Percentiles rank a stretch among this genome's conserved stretches.
Conservation (phyloP, 306 rosid genomes). For the Quercus alba region DNA sequence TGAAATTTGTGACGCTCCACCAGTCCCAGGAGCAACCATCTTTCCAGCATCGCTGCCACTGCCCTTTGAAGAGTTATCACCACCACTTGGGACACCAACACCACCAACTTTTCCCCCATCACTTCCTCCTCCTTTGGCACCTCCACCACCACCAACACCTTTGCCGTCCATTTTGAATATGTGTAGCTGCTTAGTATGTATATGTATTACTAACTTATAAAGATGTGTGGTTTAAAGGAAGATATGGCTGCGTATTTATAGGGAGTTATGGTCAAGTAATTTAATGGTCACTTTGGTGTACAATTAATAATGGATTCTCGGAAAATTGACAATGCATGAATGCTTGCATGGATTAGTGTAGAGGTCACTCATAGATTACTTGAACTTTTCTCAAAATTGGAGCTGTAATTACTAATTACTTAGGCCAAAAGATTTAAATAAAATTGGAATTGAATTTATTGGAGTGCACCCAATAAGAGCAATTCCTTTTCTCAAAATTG, state of each 20-base stretch:
- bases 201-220: no score
- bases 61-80: background rate
- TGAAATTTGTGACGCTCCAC: background rate
- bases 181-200: no score
- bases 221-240: no score
- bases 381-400: background rate
- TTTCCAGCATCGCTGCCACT: background rate
- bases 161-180: background rate
- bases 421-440: no score
- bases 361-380: background rate
- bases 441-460: no score
- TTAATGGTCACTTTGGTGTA: background rate
- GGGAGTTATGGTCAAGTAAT: no score
- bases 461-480: no score
- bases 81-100: background rate
- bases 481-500: no score
- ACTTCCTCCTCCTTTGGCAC: background rate
- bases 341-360: background rate
- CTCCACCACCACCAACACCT: background rate
- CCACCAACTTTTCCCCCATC: background rate
- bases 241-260: no score
- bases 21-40: conserved; percentile 7
- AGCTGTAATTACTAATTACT: no score
- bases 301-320: background rate
- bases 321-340: background rate